These are phyloP conservation scores for Mariannaea elegans DNA, from an alignment of 2,329 filamentous ascomycete genomes.

Conservation along the genomic window DNA sequence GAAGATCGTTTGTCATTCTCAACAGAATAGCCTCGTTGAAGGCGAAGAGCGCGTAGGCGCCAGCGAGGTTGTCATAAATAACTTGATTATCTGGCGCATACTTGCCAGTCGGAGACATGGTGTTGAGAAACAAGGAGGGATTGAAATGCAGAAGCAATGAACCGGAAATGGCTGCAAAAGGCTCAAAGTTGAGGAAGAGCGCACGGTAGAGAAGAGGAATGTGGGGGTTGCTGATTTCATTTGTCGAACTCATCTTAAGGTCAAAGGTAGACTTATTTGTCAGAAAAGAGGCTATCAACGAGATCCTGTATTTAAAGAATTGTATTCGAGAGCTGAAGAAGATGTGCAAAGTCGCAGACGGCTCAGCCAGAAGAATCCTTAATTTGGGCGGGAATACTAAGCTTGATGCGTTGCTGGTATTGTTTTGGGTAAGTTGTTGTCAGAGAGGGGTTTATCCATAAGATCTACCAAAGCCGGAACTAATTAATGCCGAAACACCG, in stretches of 20 bases:
- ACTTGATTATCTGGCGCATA: conserved; percentile 29
- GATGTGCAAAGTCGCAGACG: too few relatives aligned
- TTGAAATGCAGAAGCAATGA: conserved; percentile 12
- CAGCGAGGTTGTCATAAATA: conserved; percentile 30
- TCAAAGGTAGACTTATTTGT: too few relatives aligned
- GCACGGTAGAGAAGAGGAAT: conserved; percentile 25
- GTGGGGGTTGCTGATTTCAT: background rate
- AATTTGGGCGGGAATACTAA: too few relatives aligned
- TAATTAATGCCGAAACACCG: too few relatives aligned
- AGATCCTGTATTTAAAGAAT: too few relatives aligned
- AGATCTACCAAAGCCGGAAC: too few relatives aligned
- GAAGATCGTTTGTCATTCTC: conserved; percentile 20
- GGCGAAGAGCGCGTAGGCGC: conserved; percentile 28
- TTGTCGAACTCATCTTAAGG: background rate
- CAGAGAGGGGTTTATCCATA: too few relatives aligned
- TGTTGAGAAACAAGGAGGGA: conserved; percentile 24
- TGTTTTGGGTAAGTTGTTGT: too few relatives aligned
- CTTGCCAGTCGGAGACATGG: conserved; percentile 20
- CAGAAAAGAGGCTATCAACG: too few relatives aligned
- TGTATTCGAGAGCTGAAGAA: too few relatives aligned
- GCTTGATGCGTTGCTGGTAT: too few relatives aligned
- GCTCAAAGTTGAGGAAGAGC: conserved; percentile 30
- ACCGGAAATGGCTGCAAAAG: conserved; percentile 12
- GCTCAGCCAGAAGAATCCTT: too few relatives aligned
- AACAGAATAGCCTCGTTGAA: conserved; percentile 30